phyloP scores from a whole-genome alignment of 2,329 filamentous ascomycete genomes.

The Scolecobasidium constrictum region DNA sequence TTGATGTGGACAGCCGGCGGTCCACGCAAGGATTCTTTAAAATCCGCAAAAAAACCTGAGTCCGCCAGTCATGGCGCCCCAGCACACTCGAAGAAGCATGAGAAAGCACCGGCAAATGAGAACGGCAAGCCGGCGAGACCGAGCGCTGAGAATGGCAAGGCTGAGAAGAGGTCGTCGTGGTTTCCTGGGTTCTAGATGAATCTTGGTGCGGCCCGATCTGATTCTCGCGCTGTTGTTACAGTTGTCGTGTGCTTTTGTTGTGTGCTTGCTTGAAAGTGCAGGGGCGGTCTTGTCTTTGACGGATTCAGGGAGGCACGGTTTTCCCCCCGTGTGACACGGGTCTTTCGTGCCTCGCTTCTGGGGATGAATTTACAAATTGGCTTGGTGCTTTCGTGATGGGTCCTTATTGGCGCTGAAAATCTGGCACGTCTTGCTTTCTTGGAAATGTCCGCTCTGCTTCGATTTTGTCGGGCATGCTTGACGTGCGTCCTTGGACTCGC shows the following conservation, averaged over 20 bases:
- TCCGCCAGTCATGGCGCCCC: constrained; percentile 9
- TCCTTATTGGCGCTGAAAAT: no score
- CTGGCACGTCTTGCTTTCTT: no score
- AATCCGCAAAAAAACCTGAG: constrained; percentile 19
- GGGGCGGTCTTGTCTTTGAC: constrained; percentile 11
- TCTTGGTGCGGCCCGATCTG: not conserved
- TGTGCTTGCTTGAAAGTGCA: constrained; percentile 10
- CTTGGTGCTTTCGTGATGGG: no score
- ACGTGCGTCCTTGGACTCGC: no score
- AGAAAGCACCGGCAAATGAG: constrained; percentile 4
- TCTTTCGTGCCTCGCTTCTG: constrained; percentile 20
- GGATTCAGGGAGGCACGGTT: constrained; percentile 17
- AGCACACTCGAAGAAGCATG: no score
- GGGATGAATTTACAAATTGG: no score
- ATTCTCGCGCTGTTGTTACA: constrained; percentile 1
- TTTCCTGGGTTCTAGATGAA: not conserved
- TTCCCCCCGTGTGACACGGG: constrained; percentile 17
- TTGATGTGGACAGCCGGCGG: constrained; percentile 18
- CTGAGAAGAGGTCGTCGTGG: not conserved
- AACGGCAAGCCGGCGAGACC: constrained; percentile 6
- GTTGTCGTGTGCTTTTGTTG: constrained; percentile 11
- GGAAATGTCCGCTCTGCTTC: no score
- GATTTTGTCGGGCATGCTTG: no score
- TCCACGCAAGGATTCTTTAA: constrained; percentile 14
- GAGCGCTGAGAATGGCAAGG: constrained; percentile 7